Base-by-base conservation (phyloP, 495 filamentous ascomycete species). In the Pyronema omphalodes region DNA sequence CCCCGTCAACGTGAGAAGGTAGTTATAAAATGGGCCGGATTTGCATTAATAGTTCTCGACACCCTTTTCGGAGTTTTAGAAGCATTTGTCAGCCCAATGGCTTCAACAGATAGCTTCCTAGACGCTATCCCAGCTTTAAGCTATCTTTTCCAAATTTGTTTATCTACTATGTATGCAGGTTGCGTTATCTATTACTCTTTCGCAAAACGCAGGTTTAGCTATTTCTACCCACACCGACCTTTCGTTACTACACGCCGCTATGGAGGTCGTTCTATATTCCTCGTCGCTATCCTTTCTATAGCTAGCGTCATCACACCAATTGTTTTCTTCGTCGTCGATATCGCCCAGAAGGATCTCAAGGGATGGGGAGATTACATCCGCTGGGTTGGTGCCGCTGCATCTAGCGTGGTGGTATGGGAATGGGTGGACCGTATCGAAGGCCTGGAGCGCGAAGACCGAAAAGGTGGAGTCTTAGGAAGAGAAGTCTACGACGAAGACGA, bases 361-460 rank as follows among this genome's bases (percentile, higher is more conserved):
- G 88, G 86, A 12, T 98, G 91, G 91, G 93, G 91, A 60, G 91
- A 93, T 57, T 98, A 95, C 62, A 86, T 96, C 50, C 73, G 91
- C 60, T 98, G 93, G 91, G 93, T 96, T 43, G 93, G 91, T 34
- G 91, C 93, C 0, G 88, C 88, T 0, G 87, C 88, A 1, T 93
- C 91, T 7, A 94, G 88, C 69, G 91, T 95, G 15, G 83, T 96
- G 12, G 91, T 98, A 0, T 98, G 91, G 91, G 91, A 98, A 67
- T 98, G 91, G 91, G 91, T 98, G 14, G 91, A 98, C 66, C 76
- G 93, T n/a, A 98, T 98, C 51, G 91, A 98, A 66, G 87, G 87
- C 0, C 69, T 98, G 47, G 91, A 98, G 68, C 77, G 91, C 51
- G 89, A 98, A 62, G 91, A 98, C 60, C 85, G 85, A 61, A 94